Evolutionary conservation across 768 basidiomycete genomes (phyloP), one percentile per base, ranked within the genome.

Genomic region (Termitomyces sp.): DNA sequence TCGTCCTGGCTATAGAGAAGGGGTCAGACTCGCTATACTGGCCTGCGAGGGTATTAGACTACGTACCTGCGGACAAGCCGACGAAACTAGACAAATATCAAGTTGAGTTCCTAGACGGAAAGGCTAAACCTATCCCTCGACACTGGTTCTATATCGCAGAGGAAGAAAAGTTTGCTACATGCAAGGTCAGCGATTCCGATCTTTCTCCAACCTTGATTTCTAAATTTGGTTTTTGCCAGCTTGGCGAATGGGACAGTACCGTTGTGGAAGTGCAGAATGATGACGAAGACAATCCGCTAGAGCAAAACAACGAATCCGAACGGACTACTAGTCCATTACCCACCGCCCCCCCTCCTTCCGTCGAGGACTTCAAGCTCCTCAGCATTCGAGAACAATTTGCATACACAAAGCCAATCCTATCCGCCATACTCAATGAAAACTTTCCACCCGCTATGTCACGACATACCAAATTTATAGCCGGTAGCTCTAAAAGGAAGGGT

Each of bases 331-430:
- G 76, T 53, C 76, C 80, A 3, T 66, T 68, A 20, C 77, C 77
- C 10, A 52, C 50, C 5, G 66, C 76, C 32, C 76, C 81, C 25
- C 70, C 76, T 13, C 80, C 84, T 2, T 52, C 68, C 13, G 60
- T 66, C 2, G 61, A 64, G 0, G 67, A 68, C n/a, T 89, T 88
- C 58, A 64, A 59, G 38, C 66, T 73, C 20, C 74, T 89, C 29
- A 52, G 74, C 6, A 74, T 88, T 7, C 73, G 72, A 18, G 68
- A 79, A 36, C 88, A 91, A 59, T 81, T 92, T 52, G 76, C 71
- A 11, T 89, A 88, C 61, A 74, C 80, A 25, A 89, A 85, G 56
- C 82, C 82, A 1, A 73, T 90, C 13, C 69, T 92, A 40, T 68
- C 62, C 23, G 84, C 83, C 1, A 78, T 90, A 31, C 65, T 91